phyloP scores from a whole-genome alignment of 148 eudicot genomes.

The Rhododendron mucronatum region DNA sequence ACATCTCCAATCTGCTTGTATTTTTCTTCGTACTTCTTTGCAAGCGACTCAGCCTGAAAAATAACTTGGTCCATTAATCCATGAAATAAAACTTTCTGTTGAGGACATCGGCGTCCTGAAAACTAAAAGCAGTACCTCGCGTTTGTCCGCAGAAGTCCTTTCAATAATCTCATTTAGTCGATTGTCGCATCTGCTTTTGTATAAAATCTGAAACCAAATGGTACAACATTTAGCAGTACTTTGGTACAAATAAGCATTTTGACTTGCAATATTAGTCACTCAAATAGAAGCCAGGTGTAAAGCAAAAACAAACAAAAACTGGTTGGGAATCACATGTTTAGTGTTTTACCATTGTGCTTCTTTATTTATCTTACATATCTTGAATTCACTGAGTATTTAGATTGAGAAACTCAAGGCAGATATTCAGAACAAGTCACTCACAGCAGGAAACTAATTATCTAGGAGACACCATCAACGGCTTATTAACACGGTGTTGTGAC shows the following conservation, averaged over 20 bases:
- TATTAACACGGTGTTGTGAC: neutral
- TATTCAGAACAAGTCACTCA: neutral
- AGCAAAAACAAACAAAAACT: neutral
- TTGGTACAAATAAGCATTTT: neutral
- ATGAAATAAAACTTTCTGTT: slow-evolving; percentile 4
- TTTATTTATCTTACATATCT: neutral
- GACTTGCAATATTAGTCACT: neutral
- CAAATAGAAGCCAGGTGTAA: slow-evolving; percentile 1
- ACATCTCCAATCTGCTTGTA: slow-evolving; percentile 91
- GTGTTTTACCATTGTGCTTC: neutral
- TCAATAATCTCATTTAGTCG: slow-evolving; percentile 80
- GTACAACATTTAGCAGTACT: slow-evolving; percentile 6
- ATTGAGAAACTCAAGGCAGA: neutral
- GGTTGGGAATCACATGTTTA: neutral
- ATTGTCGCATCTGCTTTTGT: slow-evolving; percentile 97
- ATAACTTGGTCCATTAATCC: slow-evolving; percentile 15
- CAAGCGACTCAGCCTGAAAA: slow-evolving; percentile 66
- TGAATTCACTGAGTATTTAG: neutral
- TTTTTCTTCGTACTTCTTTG: slow-evolving; percentile 91
- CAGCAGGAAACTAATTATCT: neutral
- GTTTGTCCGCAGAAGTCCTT: slow-evolving; percentile 75
- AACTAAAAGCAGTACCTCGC: slow-evolving; percentile 50
- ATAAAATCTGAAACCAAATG: slow-evolving; percentile 58
- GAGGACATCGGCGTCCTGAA: neutral
- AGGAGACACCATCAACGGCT: neutral